A percentile compares a stretch with the other conserved stretches of the same genome.
phyloP scores from a whole-genome alignment of 225 moss, liverwort and hornwort species.

The Physcomitrium patens region DNA sequence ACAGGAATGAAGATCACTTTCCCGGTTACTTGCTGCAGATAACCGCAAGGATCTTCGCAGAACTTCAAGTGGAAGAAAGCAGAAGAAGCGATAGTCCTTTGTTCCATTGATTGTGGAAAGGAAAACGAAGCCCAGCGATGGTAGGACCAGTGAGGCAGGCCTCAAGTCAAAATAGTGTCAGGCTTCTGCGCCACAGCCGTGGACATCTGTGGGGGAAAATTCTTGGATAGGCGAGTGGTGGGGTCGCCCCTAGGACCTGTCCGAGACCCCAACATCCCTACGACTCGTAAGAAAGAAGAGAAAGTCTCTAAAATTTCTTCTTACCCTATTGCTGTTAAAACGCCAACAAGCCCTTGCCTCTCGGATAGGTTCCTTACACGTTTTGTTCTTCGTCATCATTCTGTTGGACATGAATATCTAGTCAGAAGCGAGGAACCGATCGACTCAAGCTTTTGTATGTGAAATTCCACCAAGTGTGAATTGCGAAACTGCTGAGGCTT shows the following conservation, averaged over 20 bases:
- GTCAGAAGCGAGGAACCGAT: no score
- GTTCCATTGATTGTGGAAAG: neutral
- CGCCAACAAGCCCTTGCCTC: neutral
- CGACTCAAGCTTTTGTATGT: conserved; percentile 3
- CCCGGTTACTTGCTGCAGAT: no score
- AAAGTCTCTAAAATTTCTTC: neutral
- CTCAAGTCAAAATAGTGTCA: conserved; percentile 35
- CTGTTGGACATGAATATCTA: conserved; percentile 2
- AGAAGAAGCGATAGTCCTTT: neutral
- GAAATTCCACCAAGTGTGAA: neutral
- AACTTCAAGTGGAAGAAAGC: no score
- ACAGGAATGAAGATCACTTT: no score
- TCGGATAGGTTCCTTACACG: neutral
- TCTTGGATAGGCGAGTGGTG: conserved; percentile 22
- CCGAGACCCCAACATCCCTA: conserved; percentile 1
- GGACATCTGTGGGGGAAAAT: conserved; percentile 9
- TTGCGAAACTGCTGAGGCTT: no score
- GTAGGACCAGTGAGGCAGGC: conserved; percentile 3
- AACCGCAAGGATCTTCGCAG: no score
- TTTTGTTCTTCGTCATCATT: conserved; percentile 6
- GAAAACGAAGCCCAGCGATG: neutral
- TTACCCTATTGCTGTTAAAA: neutral
- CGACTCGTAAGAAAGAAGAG: neutral
- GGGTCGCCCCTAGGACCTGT: conserved; percentile 27
- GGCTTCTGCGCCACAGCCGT: neutral